Conservation (phyloP, 1,139 yeast genomes). For the Candida tetrigidarum region DNA sequence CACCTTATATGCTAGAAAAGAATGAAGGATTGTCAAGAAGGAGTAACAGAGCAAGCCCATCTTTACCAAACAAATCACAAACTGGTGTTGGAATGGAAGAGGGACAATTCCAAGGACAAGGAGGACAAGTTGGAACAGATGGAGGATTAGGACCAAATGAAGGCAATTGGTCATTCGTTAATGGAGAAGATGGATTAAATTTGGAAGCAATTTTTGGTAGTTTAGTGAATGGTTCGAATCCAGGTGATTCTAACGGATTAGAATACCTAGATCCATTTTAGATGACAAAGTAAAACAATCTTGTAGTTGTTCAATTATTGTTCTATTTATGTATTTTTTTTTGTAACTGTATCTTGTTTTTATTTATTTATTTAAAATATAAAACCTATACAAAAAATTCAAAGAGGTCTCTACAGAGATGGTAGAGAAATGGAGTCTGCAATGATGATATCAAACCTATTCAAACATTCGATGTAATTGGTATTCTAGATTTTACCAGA, state of each 20-base stretch:
- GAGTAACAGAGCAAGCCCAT: neutral
- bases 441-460: no score
- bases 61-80: conserved; percentile 1
- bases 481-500: no score
- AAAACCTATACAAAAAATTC: no score
- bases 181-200: conserved; percentile 15
- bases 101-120: no score
- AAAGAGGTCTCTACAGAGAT: no score
- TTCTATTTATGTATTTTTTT: neutral
- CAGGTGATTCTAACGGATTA: conserved; percentile 18
- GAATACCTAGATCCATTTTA: conserved; percentile 29
- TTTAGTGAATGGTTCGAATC: conserved; percentile 3
- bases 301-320: neutral
- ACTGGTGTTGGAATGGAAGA: neutral
- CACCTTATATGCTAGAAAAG: conserved; percentile 74
- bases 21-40: conserved; percentile 18
- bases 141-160: no score
- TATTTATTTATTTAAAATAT: no score
- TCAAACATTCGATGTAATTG: no score
- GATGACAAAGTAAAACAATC: neutral
- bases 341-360: neutral
- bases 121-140: no score
- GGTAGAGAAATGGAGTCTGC: no score
- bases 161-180: conserved; percentile 5
- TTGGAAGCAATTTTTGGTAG: conserved; percentile 20